phyloP scores from a whole-genome alignment of 371 early-diverging fungal genomes.

The Saksenaea oblongispora region DNA sequence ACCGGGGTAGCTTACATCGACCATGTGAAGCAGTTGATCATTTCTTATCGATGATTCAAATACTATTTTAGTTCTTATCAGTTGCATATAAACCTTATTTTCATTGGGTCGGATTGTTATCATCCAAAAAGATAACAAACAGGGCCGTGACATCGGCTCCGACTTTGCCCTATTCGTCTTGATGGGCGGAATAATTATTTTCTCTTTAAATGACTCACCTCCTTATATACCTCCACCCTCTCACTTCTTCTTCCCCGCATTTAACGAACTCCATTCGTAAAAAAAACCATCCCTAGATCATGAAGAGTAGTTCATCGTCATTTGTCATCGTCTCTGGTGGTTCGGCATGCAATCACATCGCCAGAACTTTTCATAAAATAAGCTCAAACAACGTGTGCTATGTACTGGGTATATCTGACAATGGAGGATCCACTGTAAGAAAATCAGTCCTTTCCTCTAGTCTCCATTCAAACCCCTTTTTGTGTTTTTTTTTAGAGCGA shows the following conservation, averaged over 20 bases:
- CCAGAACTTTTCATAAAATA: conserved; percentile 29
- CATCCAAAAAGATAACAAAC: background rate
- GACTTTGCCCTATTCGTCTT: background rate
- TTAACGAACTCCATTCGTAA: background rate
- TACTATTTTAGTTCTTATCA: background rate
- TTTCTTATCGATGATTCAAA: conserved; percentile 2
- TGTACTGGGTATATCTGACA: conserved; percentile 63
- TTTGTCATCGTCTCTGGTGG: conserved; percentile 67
- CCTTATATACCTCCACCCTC: background rate
- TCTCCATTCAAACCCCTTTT: background rate
- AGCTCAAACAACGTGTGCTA: conserved; percentile 61
- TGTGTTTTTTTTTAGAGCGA: conserved; percentile 42
- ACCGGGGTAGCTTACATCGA: background rate
- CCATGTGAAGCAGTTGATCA: background rate
- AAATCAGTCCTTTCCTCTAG: background rate
- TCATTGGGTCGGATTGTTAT: background rate
- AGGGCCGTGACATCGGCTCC: conserved; percentile 3
- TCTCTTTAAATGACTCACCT: conserved; percentile 1
- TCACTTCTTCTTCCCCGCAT: background rate
- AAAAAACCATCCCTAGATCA: background rate
- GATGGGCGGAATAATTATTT: background rate
- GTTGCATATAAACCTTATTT: background rate
- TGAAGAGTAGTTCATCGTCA: conserved; percentile 3
- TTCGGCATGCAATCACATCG: conserved; percentile 61
- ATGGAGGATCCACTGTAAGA: conserved; percentile 53